phyloP scores from a whole-genome alignment of 2,329 filamentous ascomycete species.

The Aspergillus tubingensis region DNA sequence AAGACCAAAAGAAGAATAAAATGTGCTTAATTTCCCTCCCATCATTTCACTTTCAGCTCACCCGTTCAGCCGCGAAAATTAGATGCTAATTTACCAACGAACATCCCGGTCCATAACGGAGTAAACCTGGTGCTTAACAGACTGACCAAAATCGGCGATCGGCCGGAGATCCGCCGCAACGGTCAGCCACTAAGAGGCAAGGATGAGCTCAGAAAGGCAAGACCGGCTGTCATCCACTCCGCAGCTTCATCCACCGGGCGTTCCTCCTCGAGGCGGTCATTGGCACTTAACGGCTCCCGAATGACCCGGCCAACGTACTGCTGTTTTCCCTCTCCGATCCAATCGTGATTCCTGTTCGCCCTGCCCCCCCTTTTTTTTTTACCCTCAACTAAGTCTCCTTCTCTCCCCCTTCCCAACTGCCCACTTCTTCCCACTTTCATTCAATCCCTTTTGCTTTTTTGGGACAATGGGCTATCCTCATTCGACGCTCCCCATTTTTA shows the following conservation, averaged over 20 bases:
- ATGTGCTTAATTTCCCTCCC: no score
- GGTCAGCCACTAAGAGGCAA: not conserved
- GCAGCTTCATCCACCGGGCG: not conserved
- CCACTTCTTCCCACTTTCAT: no score
- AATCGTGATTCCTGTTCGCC: not conserved
- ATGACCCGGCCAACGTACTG: constrained; percentile 11
- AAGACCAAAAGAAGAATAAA: no score
- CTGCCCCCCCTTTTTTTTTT: constrained; percentile 6
- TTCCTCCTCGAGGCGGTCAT: constrained; percentile 8
- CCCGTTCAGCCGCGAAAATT: not conserved
- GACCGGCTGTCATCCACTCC: not conserved
- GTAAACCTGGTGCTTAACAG: not conserved
- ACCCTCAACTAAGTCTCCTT: not conserved
- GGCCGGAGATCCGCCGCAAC: constrained; percentile 1
- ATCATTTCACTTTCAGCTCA: no score
- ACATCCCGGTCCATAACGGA: not conserved
- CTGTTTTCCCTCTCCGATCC: not conserved
- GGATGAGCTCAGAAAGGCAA: not conserved
- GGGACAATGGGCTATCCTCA: not conserved
- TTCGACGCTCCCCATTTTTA: constrained; percentile 1
- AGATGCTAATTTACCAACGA: not conserved
- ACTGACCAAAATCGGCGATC: not conserved
- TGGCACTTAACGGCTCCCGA: constrained; percentile 22
- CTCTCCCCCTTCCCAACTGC: no score
- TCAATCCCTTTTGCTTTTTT: constrained; percentile 1